A percentile compares a stretch with the other conserved stretches of the same genome.
These are phyloP conservation scores for Lotmaria passim DNA, from an alignment of 208 protist species.

Conservation along the genomic window DNA sequence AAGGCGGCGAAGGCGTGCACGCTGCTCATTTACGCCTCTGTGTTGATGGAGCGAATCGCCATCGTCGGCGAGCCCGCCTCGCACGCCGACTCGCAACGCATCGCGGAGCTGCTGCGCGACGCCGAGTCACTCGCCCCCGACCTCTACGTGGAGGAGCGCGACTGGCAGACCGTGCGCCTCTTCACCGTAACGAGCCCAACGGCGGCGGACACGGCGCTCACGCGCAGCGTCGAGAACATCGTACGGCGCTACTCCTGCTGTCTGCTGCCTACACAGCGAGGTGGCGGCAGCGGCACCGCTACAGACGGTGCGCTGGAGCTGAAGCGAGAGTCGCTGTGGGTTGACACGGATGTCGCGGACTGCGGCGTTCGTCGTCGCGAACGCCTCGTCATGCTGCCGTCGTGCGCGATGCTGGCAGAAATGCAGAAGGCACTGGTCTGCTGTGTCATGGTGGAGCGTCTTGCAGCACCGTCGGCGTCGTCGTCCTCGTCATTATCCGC, in stretches of 20 bases:
- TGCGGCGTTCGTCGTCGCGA: constrained; percentile 16
- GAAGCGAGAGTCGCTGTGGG: constrained; percentile 1
- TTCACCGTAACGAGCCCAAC: constrained; percentile 40
- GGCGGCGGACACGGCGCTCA: constrained; percentile 30
- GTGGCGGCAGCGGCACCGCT: neutral
- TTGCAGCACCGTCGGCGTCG: neutral
- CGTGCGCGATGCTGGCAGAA: constrained; percentile 27
- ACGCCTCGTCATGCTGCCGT: constrained; percentile 23
- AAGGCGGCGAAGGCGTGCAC: constrained; percentile 35
- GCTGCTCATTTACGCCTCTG: constrained; percentile 50
- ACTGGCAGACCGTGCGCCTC: constrained; percentile 74
- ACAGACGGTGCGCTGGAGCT: neutral
- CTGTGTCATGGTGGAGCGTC: constrained; percentile 42
- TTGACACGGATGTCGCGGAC: constrained; percentile 12
- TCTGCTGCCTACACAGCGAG: neutral
- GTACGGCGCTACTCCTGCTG: constrained; percentile 25
- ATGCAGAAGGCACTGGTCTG: constrained; percentile 54
- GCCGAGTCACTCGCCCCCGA: constrained; percentile 29
- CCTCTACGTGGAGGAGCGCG: constrained; percentile 17
- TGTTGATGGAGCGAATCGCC: constrained; percentile 42
- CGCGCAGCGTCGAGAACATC: constrained; percentile 40
- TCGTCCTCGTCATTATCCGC: too few relatives aligned
- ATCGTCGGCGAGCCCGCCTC: constrained; percentile 40
- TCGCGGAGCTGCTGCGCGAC: constrained; percentile 48
- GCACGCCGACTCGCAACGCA: constrained; percentile 35